Evolutionary conservation across 495 filamentous ascomycete species (phyloP).

Genomic region (Parathielavia appendiculata): DNA sequence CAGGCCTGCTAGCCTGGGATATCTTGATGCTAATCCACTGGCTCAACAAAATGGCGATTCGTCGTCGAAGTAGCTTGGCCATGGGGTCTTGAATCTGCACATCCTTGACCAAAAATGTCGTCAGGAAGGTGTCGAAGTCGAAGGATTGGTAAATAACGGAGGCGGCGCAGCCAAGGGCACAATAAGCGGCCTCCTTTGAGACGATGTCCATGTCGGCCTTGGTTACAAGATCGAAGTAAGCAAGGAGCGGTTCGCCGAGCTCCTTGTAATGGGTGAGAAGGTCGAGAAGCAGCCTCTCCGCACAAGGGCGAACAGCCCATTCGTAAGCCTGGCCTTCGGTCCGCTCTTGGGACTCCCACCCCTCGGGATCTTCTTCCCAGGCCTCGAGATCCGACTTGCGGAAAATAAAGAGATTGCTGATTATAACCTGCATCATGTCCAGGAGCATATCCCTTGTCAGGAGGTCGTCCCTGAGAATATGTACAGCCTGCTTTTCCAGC

Average conservation of each 20-base stretch:
- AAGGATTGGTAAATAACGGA: conserved; percentile 61
- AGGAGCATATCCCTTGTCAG: conserved; percentile 68
- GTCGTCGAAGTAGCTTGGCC: conserved; percentile 80
- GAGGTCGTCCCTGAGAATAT: conserved; percentile 62
- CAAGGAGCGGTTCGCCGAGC: conserved; percentile 65
- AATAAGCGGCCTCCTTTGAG: conserved; percentile 89
- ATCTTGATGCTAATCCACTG: conserved; percentile 82
- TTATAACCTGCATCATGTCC: conserved; percentile 73
- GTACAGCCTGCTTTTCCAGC: conserved; percentile 59
- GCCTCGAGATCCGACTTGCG: conserved; percentile 76
- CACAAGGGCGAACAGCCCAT: conserved; percentile 81
- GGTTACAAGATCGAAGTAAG: conserved; percentile 70
- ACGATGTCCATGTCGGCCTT: conserved; percentile 64
- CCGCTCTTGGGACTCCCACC: conserved; percentile 85
- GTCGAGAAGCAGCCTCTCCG: conserved; percentile 90
- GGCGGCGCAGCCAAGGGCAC: conserved; percentile 81
- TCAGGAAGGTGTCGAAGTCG: conserved; percentile 77
- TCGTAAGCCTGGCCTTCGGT: conserved; percentile 75
- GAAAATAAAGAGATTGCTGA: conserved; percentile 85
- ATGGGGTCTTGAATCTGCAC: conserved; percentile 68
- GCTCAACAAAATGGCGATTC: conserved; percentile 80
- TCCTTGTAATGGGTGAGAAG: conserved; percentile 81
- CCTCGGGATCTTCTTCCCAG: conserved; percentile 89
- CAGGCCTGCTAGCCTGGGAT: conserved; percentile 53
- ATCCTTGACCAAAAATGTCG: conserved; percentile 68